Evolutionary conservation across 768 basidiomycete species (phyloP), one percentile per base, ranked within the genome.

Genomic region (Termitomyces sp.): DNA sequence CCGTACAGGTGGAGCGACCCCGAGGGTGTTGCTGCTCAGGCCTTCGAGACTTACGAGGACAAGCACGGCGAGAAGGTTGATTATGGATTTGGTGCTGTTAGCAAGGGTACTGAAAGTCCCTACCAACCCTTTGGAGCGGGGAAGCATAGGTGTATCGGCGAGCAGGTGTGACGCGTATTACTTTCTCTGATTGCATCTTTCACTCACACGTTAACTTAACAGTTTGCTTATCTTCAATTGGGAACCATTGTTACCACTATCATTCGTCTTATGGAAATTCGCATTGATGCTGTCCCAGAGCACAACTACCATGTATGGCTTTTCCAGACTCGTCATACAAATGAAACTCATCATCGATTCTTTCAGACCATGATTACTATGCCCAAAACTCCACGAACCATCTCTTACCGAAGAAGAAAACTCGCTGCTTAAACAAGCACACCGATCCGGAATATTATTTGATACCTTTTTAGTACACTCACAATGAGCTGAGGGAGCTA

Each of bases 91-190:
- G 97, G 97, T 52, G 83, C 86, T 58, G 90, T 99, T 51, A 91
- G 88, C 76, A 98, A 98, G 75, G 95, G 95, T 49, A 98, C 95
- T 6, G 91, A 95, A 56, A 91, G 88, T 63, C 93, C 92, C 48
- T 98, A 98, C 70, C 91, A 97, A 68, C 97, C 97, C 2, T 99
- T 99, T 65, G 97, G 97, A 59, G 96, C 97, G 51, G 97, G 97
- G 28, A 81, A 91, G 64, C 96, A 98, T 75, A 79, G 95, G 61
- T 98, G 92, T 70, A 95, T 98, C 59, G 92, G 94, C 61, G 94
- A 95, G 73, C 89, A 87, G 75, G 86, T 85, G 45, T 44, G 76
- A 70, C 52, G 3, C 2, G 6, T 43, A 28, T 35, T 19, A 7
- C 35, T 37, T 49, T 51, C 8, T 40, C 23, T 17, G 8, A 32